Base-by-base conservation (phyloP, 2,329 filamentous ascomycete genomes). In the Didymella glomerata region DNA sequence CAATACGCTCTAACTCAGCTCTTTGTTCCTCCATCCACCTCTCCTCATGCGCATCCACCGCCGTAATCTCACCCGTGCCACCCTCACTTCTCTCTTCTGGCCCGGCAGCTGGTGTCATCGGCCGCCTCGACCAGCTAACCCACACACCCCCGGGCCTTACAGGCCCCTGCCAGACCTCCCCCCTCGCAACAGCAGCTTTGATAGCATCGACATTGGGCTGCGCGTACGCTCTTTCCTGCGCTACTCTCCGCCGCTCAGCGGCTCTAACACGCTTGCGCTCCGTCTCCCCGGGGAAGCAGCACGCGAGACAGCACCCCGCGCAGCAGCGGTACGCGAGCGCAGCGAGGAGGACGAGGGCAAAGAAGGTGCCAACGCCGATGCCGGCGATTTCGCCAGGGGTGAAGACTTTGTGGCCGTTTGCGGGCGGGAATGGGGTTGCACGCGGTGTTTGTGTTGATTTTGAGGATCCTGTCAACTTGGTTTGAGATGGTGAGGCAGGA, bases 311-410 rank as follows among this genome's bases (percentile, higher is more conserved):
- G 7, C 46, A 41, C 14, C 6, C 4, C 18, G 22, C 41, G 32
- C 54, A 62, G 34, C 34, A 62, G 7, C 10, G 36, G 30, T 30
- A 38, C 2, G 54, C 2, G 13, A 48, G 3, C 20, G 20, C 20
- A 2, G 34, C 2, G 6, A 58, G 25, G 1, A 54, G 1, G 10
- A 46, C 20, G 16, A 42, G 24, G 1, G 13, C 57, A 2, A 52
- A 2, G 18, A 57, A 25, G 20, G 32, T 5, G 13, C 48, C 61
- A 7, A 62, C 20, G 2, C 44, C 13, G 2, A 61, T 50, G 2
- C 54, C 54, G 1, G 30, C 48, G 6, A 61, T 60, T 5, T 25
- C 24, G 16, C 60, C 57, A 14, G 41, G 22, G 16, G 24, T 25
- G 22, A 44, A 20, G 13, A 3, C 14, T 8, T 16, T 24, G 20